These are phyloP conservation scores for Aspergillus arachidicola DNA, from an alignment of 2,329 filamentous ascomycete genomes.

Conservation along the genomic window DNA sequence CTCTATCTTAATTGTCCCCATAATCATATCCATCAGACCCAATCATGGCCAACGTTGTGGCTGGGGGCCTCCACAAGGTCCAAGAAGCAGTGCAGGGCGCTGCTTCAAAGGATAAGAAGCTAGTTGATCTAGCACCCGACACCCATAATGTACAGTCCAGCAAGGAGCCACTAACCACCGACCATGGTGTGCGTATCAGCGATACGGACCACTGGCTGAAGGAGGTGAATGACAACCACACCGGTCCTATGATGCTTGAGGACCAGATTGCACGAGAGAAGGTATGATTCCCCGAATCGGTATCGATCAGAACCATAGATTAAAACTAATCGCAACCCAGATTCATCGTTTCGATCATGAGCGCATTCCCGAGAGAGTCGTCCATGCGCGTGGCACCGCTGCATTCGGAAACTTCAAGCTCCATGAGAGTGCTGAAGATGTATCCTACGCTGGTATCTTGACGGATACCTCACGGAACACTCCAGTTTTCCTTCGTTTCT, in stretches of 20 bases:
- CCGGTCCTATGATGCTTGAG: slow-evolving; percentile 70
- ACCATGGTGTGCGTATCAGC: slow-evolving; percentile 73
- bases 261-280: slow-evolving; percentile 74
- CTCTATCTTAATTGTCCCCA: not conserved
- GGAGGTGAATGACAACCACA: slow-evolving; percentile 62
- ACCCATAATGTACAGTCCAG: slow-evolving; percentile 59
- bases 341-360: slow-evolving; percentile 73
- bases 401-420: slow-evolving; percentile 70
- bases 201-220: slow-evolving; percentile 80
- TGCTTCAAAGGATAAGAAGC: slow-evolving; percentile 51
- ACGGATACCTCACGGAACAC: slow-evolving; percentile 70
- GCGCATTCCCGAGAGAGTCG: slow-evolving; percentile 68
- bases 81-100: slow-evolving; percentile 29
- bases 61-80: slow-evolving; percentile 33
- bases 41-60: slow-evolving; percentile 29
- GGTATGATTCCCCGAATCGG: slow-evolving; percentile 47
- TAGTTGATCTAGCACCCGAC: slow-evolving; percentile 61
- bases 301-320: not conserved
- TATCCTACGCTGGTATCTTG: slow-evolving; percentile 65
- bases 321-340: slow-evolving; percentile 24
- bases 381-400: slow-evolving; percentile 66
- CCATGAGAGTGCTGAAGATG: slow-evolving; percentile 63
- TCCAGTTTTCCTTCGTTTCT: slow-evolving; percentile 71
- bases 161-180: slow-evolving; percentile 68
- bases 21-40: too few relatives aligned